Evolutionary conservation across 257 asterid genomes (phyloP).

Genomic region (Plantago major): DNA sequence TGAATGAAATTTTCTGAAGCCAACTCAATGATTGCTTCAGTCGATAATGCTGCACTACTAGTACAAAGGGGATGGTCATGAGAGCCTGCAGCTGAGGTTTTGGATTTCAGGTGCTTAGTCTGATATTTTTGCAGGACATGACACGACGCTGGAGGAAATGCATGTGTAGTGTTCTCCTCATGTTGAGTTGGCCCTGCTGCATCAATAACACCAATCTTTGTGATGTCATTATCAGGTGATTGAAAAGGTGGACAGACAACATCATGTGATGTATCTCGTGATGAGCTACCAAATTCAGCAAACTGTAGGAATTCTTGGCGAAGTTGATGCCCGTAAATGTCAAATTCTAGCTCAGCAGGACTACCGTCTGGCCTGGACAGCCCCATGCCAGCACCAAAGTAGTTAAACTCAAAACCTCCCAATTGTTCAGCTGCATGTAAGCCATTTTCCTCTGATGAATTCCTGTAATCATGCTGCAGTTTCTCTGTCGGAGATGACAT

Average conservation of each 20-base stretch:
- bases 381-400: not conserved
- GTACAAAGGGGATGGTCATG: not conserved
- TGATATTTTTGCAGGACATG: not conserved
- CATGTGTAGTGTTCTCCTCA: not conserved
- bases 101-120: not conserved
- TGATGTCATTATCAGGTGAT: not conserved
- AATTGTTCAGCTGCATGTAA: not conserved
- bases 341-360: constrained; percentile 1
- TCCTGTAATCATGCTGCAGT: not conserved
- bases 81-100: not conserved
- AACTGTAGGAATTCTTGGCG: not conserved
- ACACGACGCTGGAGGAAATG: not conserved
- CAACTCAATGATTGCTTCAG: constrained; percentile 33
- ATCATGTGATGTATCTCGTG: not conserved
- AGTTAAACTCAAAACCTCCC: not conserved
- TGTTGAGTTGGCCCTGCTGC: not conserved
- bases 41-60: constrained; percentile 16
- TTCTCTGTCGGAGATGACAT: constrained; percentile 1
- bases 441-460: constrained; percentile 1
- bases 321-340: not conserved
- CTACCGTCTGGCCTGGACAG: not conserved
- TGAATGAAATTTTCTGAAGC: constrained; percentile 54
- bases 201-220: not conserved
- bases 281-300: constrained; percentile 8
- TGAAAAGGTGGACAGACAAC: not conserved